Evolutionary conservation across 1,139 yeast genomes (phyloP), one percentile per base, ranked within the genome.

Genomic region (Yarrowia galli): DNA sequence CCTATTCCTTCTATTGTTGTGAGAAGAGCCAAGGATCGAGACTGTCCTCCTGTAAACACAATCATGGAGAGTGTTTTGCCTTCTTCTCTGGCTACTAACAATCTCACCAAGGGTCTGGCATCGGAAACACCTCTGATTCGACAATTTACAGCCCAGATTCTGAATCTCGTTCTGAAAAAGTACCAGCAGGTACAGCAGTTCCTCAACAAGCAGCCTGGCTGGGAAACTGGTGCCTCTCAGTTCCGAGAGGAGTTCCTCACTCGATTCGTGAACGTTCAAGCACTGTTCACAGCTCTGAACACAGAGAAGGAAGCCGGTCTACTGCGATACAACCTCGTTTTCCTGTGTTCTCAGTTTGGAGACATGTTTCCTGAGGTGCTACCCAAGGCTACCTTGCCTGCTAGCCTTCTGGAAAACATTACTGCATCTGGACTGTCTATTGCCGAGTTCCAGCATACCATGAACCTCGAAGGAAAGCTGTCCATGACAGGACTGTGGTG

Each of bases 51-150:
- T 1, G 65, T 70, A 13, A 71, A 71, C 1, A 69, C 71, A 12
- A 81, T 87, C 0, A 74, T 82, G 43, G 92, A 91, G 68, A 81
- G 83, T 67, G 82, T 92, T 18, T 76, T 88, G 8, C 96, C 97
- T 18, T 80, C 87, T 0, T 87, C 92, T 0, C 74, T 92, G n/a
- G 84, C 89, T 2, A 85, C 86, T 71, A 70, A 82, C 2, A 81
- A 89, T 0, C 79, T 93, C 65, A 79, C 84, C 0, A 89, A 86
- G 72, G 85, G 91, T 67, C 77, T 92, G 46, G 82, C 82, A 45
- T 80, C 83, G 16, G 86, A 87, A 2, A 79, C 82, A n/a, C 75
- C 80, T 1, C 76, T 92, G n/a, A 82, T 92, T 35, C 84, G 83
- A 69, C 96, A 90, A 72, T 80, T 90, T 58, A 84, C 88, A 0